phyloP scores from a whole-genome alignment of 257 asterid species.

The Buddleja alternifolia region DNA sequence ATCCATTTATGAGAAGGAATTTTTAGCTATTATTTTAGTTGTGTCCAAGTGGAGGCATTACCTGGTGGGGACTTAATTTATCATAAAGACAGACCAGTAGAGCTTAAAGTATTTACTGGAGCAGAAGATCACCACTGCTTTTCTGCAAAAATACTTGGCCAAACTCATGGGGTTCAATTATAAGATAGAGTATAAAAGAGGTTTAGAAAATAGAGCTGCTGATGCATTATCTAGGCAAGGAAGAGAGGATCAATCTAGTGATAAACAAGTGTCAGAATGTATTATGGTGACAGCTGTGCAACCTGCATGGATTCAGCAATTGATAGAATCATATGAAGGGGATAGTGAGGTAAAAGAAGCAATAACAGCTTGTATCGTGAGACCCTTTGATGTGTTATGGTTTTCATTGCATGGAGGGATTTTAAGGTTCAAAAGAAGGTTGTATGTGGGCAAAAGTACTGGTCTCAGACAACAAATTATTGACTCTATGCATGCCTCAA shows the following conservation, averaged over 20 bases:
- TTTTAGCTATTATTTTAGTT: background rate
- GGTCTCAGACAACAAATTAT: background rate
- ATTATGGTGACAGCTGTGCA: too few relatives aligned
- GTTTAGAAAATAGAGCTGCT: too few relatives aligned
- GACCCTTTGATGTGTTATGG: background rate
- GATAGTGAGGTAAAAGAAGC: too few relatives aligned
- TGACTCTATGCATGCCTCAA: background rate
- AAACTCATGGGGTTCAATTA: background rate
- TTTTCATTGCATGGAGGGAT: background rate
- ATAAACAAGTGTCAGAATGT: too few relatives aligned
- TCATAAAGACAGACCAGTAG: background rate
- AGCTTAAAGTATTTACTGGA: background rate
- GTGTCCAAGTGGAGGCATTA: background rate
- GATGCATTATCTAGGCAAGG: background rate
- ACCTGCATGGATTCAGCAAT: too few relatives aligned
- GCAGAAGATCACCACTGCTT: background rate
- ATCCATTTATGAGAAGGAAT: background rate
- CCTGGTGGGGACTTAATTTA: background rate
- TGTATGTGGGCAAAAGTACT: background rate
- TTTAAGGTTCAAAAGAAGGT: background rate
- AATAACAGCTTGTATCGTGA: too few relatives aligned
- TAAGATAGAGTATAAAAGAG: background rate
- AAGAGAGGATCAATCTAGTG: accelerated
- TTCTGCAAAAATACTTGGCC: background rate
- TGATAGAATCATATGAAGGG: too few relatives aligned